These are phyloP conservation scores for Cymodocea nodosa DNA, from an alignment of 116 monocot species.

Conservation along the genomic window DNA sequence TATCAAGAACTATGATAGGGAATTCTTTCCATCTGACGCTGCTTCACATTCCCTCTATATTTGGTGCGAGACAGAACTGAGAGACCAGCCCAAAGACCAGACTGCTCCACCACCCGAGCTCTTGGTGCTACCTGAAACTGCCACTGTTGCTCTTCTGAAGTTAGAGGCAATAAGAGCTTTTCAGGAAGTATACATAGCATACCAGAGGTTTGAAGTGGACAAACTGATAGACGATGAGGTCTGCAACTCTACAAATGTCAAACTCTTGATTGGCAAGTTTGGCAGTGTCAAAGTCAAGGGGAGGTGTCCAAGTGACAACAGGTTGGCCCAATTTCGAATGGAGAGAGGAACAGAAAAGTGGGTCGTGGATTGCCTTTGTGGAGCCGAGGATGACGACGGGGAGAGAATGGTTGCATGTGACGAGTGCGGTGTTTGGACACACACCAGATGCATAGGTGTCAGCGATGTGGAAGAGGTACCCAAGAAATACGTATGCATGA, in stretches of 20 bases:
- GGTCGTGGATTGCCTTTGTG: slow-evolving; percentile 68
- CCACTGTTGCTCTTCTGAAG: slow-evolving; percentile 59
- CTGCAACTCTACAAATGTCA: slow-evolving; percentile 14
- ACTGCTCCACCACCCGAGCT: slow-evolving; percentile 61
- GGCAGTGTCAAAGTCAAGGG: slow-evolving; percentile 28
- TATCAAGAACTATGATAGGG: slow-evolving; percentile 42
- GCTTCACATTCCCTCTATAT: slow-evolving; percentile 18
- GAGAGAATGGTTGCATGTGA: slow-evolving; percentile 93
- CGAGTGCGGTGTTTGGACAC: slow-evolving; percentile 67
- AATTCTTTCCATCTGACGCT: not conserved
- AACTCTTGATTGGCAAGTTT: slow-evolving; percentile 23
- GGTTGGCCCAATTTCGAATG: slow-evolving; percentile 43
- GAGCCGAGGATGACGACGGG: slow-evolving; percentile 73
- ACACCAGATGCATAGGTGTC: slow-evolving; percentile 73
- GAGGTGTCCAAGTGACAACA: slow-evolving; percentile 24
- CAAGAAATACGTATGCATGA: slow-evolving; percentile 45
- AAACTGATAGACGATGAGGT: slow-evolving; percentile 25
- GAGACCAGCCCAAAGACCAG: slow-evolving; percentile 36
- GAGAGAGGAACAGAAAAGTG: slow-evolving; percentile 68
- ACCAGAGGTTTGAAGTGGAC: slow-evolving; percentile 51
- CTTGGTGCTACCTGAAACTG: slow-evolving; percentile 29
- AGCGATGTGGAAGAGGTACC: slow-evolving; percentile 43
- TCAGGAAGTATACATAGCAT: slow-evolving; percentile 60
- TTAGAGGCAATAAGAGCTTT: slow-evolving; percentile 43
- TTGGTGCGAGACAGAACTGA: slow-evolving; percentile 45